Evolutionary conservation across 257 asterid genomes (phyloP).

Genomic region (Solanum etuberosum): DNA sequence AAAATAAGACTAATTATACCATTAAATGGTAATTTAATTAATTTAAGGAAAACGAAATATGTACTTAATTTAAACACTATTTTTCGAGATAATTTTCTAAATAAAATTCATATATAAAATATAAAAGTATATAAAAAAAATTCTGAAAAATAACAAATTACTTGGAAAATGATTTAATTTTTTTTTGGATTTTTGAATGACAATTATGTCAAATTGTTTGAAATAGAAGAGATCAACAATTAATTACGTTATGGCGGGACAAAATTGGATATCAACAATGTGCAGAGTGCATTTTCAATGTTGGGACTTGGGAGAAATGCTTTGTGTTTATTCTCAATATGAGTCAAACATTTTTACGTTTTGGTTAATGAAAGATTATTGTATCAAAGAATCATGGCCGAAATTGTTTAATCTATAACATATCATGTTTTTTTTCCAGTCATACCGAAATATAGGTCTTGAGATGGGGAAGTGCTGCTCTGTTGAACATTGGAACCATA

Average conservation of each 20-base stretch:
- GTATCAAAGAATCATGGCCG: no score
- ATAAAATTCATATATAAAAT: not conserved
- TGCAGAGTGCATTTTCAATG: not conserved
- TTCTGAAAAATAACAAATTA: not conserved
- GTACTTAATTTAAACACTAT: not conserved
- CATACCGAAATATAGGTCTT: no score
- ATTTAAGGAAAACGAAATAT: not conserved
- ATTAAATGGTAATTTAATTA: not conserved
- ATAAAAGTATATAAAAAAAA: no score
- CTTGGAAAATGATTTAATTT: no score
- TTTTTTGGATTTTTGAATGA: not conserved
- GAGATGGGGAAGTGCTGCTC: no score
- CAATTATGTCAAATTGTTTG: not conserved
- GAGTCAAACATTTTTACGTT: no score
- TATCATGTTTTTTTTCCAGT: no score
- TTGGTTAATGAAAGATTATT: not conserved
- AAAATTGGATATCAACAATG: not conserved
- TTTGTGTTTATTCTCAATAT: not conserved
- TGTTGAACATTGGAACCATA: no score
- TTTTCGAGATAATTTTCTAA: not conserved
- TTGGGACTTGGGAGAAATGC: not conserved
- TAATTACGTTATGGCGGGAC: not conserved
- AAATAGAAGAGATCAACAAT: not conserved
- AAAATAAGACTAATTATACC: not conserved
- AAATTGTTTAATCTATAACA: no score